phyloP scores from a whole-genome alignment of 345 rosid genomes.

The Euclidium syriacum region DNA sequence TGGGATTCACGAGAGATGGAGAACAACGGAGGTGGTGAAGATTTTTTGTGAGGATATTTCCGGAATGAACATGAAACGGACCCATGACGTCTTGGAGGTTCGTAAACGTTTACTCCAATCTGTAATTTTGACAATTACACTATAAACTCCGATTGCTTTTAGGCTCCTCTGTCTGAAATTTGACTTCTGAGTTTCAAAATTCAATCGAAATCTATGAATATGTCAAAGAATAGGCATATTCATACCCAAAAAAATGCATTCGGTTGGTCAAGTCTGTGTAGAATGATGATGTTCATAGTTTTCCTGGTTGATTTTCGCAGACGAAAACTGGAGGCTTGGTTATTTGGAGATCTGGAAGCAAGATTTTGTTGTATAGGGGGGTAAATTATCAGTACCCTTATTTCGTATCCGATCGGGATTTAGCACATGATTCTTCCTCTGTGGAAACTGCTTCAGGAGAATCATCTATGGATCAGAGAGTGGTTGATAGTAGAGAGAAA shows the following conservation, averaged over 20 bases:
- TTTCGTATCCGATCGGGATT: conserved; percentile 41
- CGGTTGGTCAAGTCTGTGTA: not conserved
- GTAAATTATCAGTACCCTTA: conserved; percentile 76
- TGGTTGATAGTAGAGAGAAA: conserved; percentile 24
- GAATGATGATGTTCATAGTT: conserved; percentile 12
- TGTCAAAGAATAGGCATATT: not conserved
- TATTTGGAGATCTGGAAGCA: conserved; percentile 92
- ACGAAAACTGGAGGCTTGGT: conserved; percentile 94
- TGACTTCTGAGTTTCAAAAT: not conserved
- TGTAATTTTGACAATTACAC: not conserved
- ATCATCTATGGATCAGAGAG: conserved; percentile 20
- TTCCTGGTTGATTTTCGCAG: conserved; percentile 37
- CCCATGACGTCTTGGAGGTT: conserved; percentile 96
- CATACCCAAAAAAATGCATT: not conserved
- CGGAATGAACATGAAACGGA: conserved; percentile 83
- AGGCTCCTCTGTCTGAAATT: not conserved
- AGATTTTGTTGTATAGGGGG: conserved; percentile 79
- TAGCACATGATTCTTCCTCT: conserved; percentile 27
- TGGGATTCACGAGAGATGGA: conserved; percentile 98
- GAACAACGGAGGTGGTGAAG: conserved; percentile 70
- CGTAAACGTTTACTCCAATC: not conserved
- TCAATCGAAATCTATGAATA: not conserved
- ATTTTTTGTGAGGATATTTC: conserved; percentile 79
- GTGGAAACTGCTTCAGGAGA: conserved; percentile 27
- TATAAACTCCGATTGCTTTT: not conserved